Base-by-base conservation (phyloP, 768 basidiomycete species). In the Pisolithus microcarpus region DNA sequence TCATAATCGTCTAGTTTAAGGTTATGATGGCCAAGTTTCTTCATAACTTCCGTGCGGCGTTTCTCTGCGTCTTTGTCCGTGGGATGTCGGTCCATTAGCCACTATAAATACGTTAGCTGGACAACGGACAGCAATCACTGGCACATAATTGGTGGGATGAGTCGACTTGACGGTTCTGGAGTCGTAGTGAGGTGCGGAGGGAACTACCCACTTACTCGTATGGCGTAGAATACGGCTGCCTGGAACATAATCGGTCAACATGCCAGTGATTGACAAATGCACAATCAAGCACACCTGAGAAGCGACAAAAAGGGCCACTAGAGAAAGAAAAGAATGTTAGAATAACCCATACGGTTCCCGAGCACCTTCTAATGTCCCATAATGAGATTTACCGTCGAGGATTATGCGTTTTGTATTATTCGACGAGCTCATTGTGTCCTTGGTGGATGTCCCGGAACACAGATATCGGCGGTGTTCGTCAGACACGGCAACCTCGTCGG, bases 1-100 rank as follows among this genome's bases (percentile, higher is more conserved):
- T 99, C 95, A 62, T 98, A 90, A 67, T 97, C 94, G 59, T 89
- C 82, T 49, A 99, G 74, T 57, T 88, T 80, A 5, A 96, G 72
- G 45, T 80, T 76, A 38, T 70, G 77, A 65, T 89, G 84, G 4
- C 87, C 87, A 16, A 89, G 66, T 48, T 78, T 80, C 58, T 85
- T 80, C 53, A 90, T 59, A 10, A 84, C 81, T 58, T 87, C 82
- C 51, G 82, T 56, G 31, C 86, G 84, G 62, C 87, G 89, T 48
- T 79, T 74, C 56, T 83, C 81, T 15, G 83, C 74, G 53, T 79
- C 78, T 61, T 81, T 79, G 59, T 81, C 76, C 74, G 46, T 73
- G 68, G 30, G 72, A 68, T 57, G 52, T 21, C 73, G 67, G 49
- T 84, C 81, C 48, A 85, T 60, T 1, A 84, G 75, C 85, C 85